These are phyloP conservation scores for Phoma sp. DNA, from an alignment of 2,329 filamentous ascomycete species.

Conservation along the genomic window DNA sequence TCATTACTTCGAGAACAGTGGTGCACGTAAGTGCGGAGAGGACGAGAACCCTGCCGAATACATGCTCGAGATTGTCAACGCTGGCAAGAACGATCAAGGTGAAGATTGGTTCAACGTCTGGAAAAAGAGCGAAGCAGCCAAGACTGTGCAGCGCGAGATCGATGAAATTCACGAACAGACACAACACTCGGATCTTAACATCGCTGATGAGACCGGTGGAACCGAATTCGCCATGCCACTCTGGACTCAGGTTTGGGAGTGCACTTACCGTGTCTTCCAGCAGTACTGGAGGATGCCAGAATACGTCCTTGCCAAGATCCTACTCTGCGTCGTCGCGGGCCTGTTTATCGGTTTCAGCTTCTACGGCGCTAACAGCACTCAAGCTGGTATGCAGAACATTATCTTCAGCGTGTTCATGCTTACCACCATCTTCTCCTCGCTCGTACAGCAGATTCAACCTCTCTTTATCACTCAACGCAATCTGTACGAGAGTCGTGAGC, in stretches of 20 bases:
- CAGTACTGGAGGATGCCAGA: constrained; percentile 55
- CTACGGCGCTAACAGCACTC: constrained; percentile 45
- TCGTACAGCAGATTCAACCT: constrained; percentile 66
- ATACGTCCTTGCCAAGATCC: constrained; percentile 49
- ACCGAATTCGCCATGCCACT: constrained; percentile 55
- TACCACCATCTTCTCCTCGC: constrained; percentile 50
- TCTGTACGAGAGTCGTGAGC: constrained; percentile 66
- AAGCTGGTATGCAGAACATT: constrained; percentile 54
- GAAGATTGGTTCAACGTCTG: constrained; percentile 52
- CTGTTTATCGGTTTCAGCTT: constrained; percentile 52
- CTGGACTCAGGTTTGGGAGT: constrained; percentile 39
- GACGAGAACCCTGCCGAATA: constrained; percentile 78
- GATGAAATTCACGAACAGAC: constrained; percentile 50
- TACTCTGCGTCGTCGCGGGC: constrained; percentile 33
- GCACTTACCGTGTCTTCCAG: constrained; percentile 53
- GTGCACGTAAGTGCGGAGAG: constrained; percentile 63
- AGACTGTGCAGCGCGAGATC: constrained; percentile 46
- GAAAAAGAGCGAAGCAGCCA: constrained; percentile 34
- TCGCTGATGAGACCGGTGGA: constrained; percentile 43
- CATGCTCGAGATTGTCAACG: constrained; percentile 65
- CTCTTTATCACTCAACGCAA: constrained; percentile 64
- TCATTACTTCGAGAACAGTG: constrained; percentile 67
- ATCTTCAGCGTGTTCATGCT: constrained; percentile 61
- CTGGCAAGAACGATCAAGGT: constrained; percentile 38
- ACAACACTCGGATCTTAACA: constrained; percentile 31